Conservation (phyloP, 345 rosid genomes). For the Firmiana major region DNA sequence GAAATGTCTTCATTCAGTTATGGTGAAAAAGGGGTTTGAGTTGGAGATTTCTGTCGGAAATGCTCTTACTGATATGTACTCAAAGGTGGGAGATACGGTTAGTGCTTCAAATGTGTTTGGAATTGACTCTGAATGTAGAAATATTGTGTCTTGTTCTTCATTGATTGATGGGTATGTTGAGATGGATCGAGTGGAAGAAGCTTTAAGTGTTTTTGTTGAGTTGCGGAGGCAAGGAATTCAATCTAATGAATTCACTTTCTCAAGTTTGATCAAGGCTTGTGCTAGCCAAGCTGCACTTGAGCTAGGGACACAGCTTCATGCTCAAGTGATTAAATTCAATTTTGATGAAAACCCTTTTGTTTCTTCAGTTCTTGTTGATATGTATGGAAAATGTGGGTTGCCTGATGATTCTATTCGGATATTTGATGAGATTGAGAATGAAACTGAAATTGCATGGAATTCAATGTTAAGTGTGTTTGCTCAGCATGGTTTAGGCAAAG, state of each 20-base stretch:
- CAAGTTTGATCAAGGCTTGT: conserved; percentile 25
- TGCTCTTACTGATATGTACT: conserved; percentile 34
- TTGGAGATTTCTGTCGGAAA: conserved; percentile 30
- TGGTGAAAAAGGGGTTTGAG: conserved; percentile 28
- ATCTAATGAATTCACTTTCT: conserved; percentile 28
- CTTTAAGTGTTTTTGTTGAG: conserved; percentile 22
- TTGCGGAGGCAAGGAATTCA: conserved; percentile 25
- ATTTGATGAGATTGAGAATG: conserved; percentile 9
- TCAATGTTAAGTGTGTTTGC: conserved; percentile 14
- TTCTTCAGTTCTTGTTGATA: conserved; percentile 17
- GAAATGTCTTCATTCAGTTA: conserved; percentile 27
- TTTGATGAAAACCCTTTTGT: conserved; percentile 9
- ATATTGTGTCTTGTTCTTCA: conserved; percentile 33
- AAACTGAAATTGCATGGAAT: conserved; percentile 16
- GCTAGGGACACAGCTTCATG: conserved; percentile 18
- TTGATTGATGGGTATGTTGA: conserved; percentile 35
- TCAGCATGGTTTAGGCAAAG: conserved; percentile 19
- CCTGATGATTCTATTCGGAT: conserved; percentile 10
- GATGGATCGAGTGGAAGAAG: conserved; percentile 27
- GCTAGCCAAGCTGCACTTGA: conserved; percentile 18
- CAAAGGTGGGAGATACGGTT: conserved; percentile 29
- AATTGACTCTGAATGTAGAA: conserved; percentile 17
- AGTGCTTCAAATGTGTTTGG: conserved; percentile 32
- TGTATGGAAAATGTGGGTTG: conserved; percentile 21
- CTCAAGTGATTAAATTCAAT: conserved; percentile 18